These are phyloP conservation scores for Hypoxylon sp. DNA, from an alignment of 2,329 filamentous ascomycete genomes.

Conservation along the genomic window DNA sequence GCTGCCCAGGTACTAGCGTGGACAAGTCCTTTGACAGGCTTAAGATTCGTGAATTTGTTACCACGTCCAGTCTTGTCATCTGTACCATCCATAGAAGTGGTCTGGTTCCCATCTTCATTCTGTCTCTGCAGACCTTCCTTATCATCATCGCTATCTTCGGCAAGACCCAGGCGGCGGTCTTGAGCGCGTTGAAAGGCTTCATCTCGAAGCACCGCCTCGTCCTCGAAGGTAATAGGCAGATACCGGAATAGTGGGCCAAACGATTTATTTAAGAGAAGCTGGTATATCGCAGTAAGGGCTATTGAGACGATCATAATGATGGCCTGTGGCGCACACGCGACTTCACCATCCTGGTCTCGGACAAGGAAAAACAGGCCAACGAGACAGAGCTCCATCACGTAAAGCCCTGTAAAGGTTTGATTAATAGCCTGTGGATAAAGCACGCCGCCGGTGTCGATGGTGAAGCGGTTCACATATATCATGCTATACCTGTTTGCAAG, in stretches of 20 bases:
- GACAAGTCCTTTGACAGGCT: conserved; percentile 63
- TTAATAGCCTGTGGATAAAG: conserved; percentile 94
- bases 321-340: conserved; percentile 80
- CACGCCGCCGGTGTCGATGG: conserved; percentile 91
- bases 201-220: conserved; percentile 92
- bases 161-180: conserved; percentile 76
- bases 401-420: conserved; percentile 93
- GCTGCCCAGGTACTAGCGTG: conserved; percentile 65
- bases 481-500: conserved; percentile 97
- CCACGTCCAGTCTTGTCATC: conserved; percentile 49
- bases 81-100: conserved; percentile 53
- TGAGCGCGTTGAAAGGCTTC: conserved; percentile 88
- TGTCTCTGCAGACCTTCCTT: conserved; percentile 59
- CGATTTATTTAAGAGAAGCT: conserved; percentile 83
- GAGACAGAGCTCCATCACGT: conserved; percentile 92
- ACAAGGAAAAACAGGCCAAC: conserved; percentile 92
- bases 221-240: conserved; percentile 93
- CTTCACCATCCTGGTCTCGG: conserved; percentile 66
- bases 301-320: conserved; percentile 86
- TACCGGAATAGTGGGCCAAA: conserved; percentile 91
- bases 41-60: conserved; percentile 54
- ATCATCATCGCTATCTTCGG: conserved; percentile 64
- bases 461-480: conserved; percentile 92
- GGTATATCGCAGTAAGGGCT: conserved; percentile 81
- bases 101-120: conserved; percentile 59